phyloP scores from a whole-genome alignment of 768 basidiomycete species.

The Boletus reticuloceps region DNA sequence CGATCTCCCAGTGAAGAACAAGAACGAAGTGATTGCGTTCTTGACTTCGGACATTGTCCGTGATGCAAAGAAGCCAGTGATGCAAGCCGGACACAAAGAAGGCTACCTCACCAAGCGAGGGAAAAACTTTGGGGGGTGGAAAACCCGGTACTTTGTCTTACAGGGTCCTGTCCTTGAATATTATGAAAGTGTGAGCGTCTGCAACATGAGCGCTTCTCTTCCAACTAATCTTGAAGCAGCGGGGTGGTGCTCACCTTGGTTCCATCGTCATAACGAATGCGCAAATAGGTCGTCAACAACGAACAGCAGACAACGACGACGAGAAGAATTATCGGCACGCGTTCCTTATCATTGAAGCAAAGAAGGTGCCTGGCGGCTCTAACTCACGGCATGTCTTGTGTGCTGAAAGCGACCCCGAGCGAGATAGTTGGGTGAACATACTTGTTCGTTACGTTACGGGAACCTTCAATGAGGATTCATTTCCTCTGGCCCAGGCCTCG shows the following conservation, averaged over 20 bases:
- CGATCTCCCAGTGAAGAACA: constrained; percentile 78
- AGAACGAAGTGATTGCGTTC: constrained; percentile 88
- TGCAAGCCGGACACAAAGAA: constrained; percentile 85
- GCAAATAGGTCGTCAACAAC: constrained; percentile 94
- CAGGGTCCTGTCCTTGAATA: constrained; percentile 91
- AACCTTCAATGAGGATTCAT: constrained; percentile 69
- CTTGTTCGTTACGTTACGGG: constrained; percentile 87
- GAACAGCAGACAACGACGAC: constrained; percentile 59
- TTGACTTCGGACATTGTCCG: constrained; percentile 87
- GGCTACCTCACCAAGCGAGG: constrained; percentile 95
- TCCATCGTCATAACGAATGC: constrained; percentile 90
- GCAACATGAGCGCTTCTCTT: constrained; percentile 3
- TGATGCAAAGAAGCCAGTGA: constrained; percentile 70
- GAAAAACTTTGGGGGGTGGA: constrained; percentile 98
- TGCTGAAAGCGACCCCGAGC: constrained; percentile 90
- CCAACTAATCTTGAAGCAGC: constrained; percentile 42
- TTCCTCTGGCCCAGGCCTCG: constrained; percentile 26
- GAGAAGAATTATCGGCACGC: constrained; percentile 97
- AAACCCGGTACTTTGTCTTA: constrained; percentile 91
- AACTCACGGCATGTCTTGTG: constrained; percentile 89
- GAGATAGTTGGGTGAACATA: constrained; percentile 93
- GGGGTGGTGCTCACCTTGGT: constrained; percentile 88
- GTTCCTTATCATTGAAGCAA: constrained; percentile 92
- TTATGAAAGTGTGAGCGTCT: constrained; percentile 84
- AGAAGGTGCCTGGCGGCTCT: constrained; percentile 65